Evolutionary conservation across 257 asterid species (phyloP).

Genomic region (Nyctanthes arbortristis): DNA sequence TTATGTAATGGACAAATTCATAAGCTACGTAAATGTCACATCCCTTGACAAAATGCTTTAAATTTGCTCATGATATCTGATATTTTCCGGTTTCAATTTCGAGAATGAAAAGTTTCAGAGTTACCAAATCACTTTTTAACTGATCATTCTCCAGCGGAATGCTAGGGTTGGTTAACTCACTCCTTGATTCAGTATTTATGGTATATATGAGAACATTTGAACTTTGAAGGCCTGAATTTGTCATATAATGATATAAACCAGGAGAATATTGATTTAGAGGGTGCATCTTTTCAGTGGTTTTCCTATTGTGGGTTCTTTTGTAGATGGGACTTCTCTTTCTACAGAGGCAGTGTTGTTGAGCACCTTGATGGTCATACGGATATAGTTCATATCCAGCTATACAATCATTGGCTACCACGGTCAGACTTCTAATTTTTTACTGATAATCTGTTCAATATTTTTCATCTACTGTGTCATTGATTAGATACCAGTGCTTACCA

Average conservation of each 20-base stretch:
- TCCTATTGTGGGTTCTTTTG: slow-evolving; percentile 20
- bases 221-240: too few relatives aligned
- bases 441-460: too few relatives aligned
- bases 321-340: slow-evolving; percentile 93
- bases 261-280: slow-evolving; percentile 3
- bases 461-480: too few relatives aligned
- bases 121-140: neutral
- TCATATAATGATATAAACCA: too few relatives aligned
- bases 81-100: neutral
- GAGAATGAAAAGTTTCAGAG: neutral
- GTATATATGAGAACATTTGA: neutral
- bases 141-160: slow-evolving; percentile 5
- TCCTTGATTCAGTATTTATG: neutral
- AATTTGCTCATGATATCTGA: neutral
- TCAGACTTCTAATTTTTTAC: slow-evolving; percentile 30
- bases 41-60: neutral
- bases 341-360: slow-evolving; percentile 78
- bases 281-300: slow-evolving; percentile 6
- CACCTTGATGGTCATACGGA: slow-evolving; percentile 90
- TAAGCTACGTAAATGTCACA: neutral
- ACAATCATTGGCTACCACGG: slow-evolving; percentile 92
- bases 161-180: neutral
- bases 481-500: neutral
- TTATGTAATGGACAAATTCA: neutral
- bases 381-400: slow-evolving; percentile 70